Conservation (phyloP, 2,329 filamentous ascomycete genomes). For the Pseudogymnoascus sp. region DNA sequence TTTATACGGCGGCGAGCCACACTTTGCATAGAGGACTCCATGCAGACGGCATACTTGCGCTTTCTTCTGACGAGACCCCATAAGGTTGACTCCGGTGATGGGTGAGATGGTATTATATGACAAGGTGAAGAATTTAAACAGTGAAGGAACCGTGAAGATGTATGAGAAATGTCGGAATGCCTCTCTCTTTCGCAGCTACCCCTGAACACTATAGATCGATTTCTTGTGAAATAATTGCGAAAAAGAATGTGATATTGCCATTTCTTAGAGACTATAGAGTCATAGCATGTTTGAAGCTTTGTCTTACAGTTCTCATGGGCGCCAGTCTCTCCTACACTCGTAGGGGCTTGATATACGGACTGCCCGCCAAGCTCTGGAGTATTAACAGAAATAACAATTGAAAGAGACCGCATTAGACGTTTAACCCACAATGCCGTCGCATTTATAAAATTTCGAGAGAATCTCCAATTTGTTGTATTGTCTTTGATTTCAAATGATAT, state of each 20-base stretch:
- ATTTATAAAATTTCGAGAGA: background rate
- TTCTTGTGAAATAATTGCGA: background rate
- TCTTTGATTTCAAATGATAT: background rate
- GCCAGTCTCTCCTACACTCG: background rate
- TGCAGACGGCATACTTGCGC: background rate
- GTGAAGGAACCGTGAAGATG: background rate
- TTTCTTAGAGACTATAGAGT: background rate
- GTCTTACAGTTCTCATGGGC: background rate
- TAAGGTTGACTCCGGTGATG: background rate
- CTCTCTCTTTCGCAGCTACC: background rate
- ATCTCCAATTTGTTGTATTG: background rate
- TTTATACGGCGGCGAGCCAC: background rate
- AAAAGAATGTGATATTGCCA: background rate
- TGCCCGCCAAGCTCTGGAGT: background rate
- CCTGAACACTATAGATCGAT: background rate
- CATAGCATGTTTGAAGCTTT: background rate
- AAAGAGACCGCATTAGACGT: background rate
- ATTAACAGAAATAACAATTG: background rate
- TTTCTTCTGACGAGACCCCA: background rate
- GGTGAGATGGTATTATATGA: background rate
- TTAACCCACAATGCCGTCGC: background rate
- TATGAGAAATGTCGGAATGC: background rate
- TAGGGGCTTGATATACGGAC: background rate
- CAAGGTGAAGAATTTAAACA: background rate
- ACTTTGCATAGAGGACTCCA: background rate